Percentiles rank a stretch among this genome's conserved stretches.
Conservation (phyloP, 163 green algal genomes). For the Scenedesmus sp. region DNA sequence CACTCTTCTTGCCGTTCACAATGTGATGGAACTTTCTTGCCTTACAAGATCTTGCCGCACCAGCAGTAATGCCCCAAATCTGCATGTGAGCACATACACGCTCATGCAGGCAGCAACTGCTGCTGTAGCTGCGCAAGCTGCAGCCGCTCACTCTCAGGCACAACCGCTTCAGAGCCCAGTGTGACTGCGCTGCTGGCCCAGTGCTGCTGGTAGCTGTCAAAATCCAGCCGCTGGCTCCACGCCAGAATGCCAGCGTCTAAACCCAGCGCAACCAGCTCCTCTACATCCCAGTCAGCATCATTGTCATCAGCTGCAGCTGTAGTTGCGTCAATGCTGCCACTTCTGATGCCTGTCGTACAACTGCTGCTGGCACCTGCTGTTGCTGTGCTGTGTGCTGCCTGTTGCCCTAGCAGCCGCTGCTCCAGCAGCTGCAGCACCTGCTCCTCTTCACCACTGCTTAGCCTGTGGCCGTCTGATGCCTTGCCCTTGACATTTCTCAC, state of each 20-base stretch:
- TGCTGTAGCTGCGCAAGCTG: conserved; percentile 30
- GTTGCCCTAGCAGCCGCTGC: neutral
- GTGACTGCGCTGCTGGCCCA: conserved; percentile 68
- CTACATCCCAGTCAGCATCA: conserved; percentile 45
- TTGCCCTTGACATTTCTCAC: too few species aligned
- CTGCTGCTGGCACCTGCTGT: too few species aligned
- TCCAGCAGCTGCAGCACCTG: conserved; percentile 44
- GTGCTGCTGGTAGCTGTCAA: conserved; percentile 64
- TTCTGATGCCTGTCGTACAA: neutral
- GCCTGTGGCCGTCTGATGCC: neutral
- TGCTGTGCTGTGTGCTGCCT: neutral
- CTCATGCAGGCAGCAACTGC: neutral
- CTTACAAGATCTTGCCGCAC: too few species aligned
- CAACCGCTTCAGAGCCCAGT: conserved; percentile 62
- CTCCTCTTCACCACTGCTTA: conserved; percentile 15
- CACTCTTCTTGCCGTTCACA: too few species aligned
- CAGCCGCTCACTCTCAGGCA: conserved; percentile 53
- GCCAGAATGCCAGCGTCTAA: conserved; percentile 63
- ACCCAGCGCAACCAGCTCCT: conserved; percentile 42
- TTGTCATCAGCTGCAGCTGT: conserved; percentile 1
- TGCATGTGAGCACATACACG: too few species aligned
- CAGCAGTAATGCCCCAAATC: neutral
- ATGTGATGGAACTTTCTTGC: too few species aligned
- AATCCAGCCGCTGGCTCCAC: conserved; percentile 70
- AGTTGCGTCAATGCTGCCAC: neutral